Conservation (phyloP, 768 basidiomycete species). For the Naematelia encephala region DNA sequence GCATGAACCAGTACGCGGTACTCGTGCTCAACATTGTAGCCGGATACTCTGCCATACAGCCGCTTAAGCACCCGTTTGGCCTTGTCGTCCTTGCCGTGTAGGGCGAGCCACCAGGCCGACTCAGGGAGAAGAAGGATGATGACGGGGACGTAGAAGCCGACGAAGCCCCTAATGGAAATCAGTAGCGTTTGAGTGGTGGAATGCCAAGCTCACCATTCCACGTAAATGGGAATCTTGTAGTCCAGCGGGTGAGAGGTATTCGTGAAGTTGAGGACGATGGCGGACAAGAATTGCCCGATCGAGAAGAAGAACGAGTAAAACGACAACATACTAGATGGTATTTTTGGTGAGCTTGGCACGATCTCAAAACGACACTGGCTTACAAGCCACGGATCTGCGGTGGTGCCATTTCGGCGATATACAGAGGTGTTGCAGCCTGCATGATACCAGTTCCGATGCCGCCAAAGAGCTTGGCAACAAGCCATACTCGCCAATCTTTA, state of each 20-base stretch:
- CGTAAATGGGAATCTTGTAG: constrained; percentile 2
- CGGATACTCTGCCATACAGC: constrained; percentile 2
- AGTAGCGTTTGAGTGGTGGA: too few relatives aligned
- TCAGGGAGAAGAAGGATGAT: constrained; percentile 19
- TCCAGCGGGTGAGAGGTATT: not conserved
- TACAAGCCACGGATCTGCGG: constrained; percentile 5
- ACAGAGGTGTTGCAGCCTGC: constrained; percentile 20
- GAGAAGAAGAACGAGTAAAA: constrained; percentile 7
- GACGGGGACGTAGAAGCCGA: constrained; percentile 8
- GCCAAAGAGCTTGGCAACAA: constrained; percentile 5
- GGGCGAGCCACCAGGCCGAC: constrained; percentile 26
- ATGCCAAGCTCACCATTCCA: too few relatives aligned
- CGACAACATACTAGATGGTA: constrained; percentile 19
- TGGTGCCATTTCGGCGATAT: constrained; percentile 11
- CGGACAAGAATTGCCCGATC: constrained; percentile 10
- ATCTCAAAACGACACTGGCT: constrained; percentile 16
- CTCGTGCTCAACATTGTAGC: constrained; percentile 12
- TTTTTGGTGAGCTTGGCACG: not conserved
- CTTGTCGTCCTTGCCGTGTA: constrained; percentile 18
- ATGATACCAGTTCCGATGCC: constrained; percentile 16
- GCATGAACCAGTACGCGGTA: constrained; percentile 2
- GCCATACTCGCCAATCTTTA: constrained; percentile 10
- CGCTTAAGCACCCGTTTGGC: constrained; percentile 13
- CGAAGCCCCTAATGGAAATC: too few relatives aligned
- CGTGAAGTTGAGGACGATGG: constrained; percentile 10